These are phyloP conservation scores for Claviceps arundinis DNA, from an alignment of 2,329 filamentous ascomycete species.

Conservation along the genomic window DNA sequence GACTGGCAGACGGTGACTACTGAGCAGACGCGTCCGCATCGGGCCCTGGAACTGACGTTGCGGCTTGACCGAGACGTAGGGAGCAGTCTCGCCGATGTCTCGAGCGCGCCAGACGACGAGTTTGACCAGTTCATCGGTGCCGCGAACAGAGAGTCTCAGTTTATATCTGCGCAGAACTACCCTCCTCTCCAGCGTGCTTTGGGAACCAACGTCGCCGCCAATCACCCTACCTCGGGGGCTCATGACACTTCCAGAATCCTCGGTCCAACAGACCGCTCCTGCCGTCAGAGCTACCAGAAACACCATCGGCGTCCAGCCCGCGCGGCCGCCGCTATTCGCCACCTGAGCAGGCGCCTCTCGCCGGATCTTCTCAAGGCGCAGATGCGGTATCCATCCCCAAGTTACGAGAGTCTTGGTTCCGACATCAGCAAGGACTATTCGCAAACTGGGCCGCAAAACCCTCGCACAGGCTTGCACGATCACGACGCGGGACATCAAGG, in stretches of 20 bases:
- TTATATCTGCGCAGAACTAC: background rate
- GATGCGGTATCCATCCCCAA: constrained; percentile 11
- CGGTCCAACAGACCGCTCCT: background rate
- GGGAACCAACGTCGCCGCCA: background rate
- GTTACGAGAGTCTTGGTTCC: constrained; percentile 20
- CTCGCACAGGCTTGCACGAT: background rate
- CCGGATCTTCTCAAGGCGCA: constrained; percentile 1
- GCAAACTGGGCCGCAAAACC: background rate
- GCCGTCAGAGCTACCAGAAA: constrained; percentile 11
- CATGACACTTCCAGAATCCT: no score
- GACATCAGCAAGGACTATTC: constrained; percentile 6
- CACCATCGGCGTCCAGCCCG: constrained; percentile 9
- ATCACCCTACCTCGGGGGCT: background rate
- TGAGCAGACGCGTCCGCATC: constrained; percentile 12
- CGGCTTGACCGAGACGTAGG: constrained; percentile 18
- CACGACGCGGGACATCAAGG: background rate
- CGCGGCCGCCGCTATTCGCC: constrained; percentile 13
- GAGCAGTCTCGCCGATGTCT: constrained; percentile 33
- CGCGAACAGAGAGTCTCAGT: background rate
- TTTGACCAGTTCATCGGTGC: constrained; percentile 5
- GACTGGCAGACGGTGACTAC: constrained; percentile 26
- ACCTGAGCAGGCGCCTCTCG: constrained; percentile 16
- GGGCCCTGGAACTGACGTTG: constrained; percentile 12
- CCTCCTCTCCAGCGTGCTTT: background rate
- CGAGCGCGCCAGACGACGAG: constrained; percentile 19